phyloP scores from a whole-genome alignment of 2,329 filamentous ascomycete species.

The Rosellinia necatrix region DNA sequence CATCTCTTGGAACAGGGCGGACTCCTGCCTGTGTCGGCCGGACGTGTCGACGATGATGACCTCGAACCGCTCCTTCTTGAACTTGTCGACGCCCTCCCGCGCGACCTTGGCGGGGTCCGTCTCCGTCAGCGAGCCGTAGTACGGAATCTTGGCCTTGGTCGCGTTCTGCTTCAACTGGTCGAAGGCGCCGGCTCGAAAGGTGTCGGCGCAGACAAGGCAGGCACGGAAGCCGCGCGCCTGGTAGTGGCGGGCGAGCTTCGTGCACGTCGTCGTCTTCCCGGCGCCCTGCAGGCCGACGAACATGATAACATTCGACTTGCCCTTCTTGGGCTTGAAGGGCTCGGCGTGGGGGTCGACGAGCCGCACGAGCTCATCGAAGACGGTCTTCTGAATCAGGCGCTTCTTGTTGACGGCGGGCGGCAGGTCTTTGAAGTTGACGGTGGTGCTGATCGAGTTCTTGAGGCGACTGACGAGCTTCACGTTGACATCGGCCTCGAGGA shows the following conservation, averaged over 20 bases:
- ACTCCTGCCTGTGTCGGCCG: conserved; percentile 91
- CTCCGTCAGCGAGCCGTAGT: conserved; percentile 95
- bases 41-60: conserved; percentile 98
- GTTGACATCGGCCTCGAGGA: conserved; percentile 97
- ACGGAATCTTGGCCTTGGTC: conserved; percentile 97
- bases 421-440: conserved; percentile 94
- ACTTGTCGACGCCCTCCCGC: conserved; percentile 94
- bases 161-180: conserved; percentile 99
- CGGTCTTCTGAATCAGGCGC: conserved; percentile 94
- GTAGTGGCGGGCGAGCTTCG: conserved; percentile 94
- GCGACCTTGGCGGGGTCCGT: conserved; percentile 94
- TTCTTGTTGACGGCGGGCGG: conserved; percentile 96
- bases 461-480: conserved; percentile 89
- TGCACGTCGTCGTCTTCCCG: conserved; percentile 97
- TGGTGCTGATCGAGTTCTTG: conserved; percentile 86
- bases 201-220: conserved; percentile 95
- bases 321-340: conserved; percentile 96
- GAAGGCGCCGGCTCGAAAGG: conserved; percentile 96
- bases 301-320: conserved; percentile 97
- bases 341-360: conserved; percentile 95
- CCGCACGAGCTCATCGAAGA: conserved; percentile 95
- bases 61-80: conserved; percentile 98
- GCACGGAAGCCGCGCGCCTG: conserved; percentile 90
- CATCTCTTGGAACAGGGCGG: conserved; percentile 97
- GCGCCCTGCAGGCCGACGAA: conserved; percentile 98